Evolutionary conservation across 495 filamentous ascomycete genomes (phyloP), one percentile per base, ranked within the genome.

Genomic region (Penicillium goetzii): DNA sequence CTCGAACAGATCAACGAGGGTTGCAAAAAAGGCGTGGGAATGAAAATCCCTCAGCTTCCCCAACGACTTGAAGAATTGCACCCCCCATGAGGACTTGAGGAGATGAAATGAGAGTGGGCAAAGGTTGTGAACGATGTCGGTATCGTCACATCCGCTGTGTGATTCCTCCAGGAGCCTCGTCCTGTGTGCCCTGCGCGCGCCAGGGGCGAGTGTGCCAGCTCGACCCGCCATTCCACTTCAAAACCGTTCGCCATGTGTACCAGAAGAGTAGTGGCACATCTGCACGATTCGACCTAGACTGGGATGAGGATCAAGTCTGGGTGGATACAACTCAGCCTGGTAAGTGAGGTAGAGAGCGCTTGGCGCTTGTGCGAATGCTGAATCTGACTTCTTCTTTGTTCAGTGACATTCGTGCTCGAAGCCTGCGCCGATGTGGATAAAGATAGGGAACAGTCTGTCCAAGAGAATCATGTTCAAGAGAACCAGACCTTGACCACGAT

Each of bases 71-170:
- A 17, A 51, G 8, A 5, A 58, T 3, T 58, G 49, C n/a, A n/a
- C 2, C 47, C 60, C 63, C 58, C 64, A 77, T 77, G 76, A 72
- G 41, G 41, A 23, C 19, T 10, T 45, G 19, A 47, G 76, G 11
- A 17, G 25, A 51, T 51, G 47, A 51, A 30, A 55, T 55, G 52
- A 55, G 52, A 71, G 73, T 79, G 62, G 70, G 71, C 52, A 74
- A 74, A 59, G 76, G 76, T 62, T 79, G 76, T 71, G 70, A 68
- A 65, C 64, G 74, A 62, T 79, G 76, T 70, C 76, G 76, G 28
- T 61, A 76, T 74, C 76, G 76, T 60, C 76, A 79, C 68, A 74
- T 79, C 23, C 73, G 74, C 58, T 77, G 76, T 51, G 73, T 73
- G 12, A 72, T 75, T 45, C 60, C 65, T 9, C 25, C 60, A 1